Conservation (phyloP, 148 eudicot species). For the Rhododendron henanense region DNA sequence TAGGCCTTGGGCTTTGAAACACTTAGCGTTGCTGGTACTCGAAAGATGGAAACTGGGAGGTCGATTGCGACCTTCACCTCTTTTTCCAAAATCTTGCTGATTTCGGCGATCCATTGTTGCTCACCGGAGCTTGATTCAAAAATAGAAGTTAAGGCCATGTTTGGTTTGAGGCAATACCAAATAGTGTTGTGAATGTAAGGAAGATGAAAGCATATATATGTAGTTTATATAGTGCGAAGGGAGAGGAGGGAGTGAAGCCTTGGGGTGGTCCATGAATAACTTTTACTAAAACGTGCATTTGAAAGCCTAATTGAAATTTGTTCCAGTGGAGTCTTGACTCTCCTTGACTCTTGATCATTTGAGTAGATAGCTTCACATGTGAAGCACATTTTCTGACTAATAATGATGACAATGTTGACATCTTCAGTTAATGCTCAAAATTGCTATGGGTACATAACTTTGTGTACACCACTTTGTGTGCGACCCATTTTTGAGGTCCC, state of each 20-base stretch:
- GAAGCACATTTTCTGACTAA: too few relatives aligned
- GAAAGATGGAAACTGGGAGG: conserved; percentile 19
- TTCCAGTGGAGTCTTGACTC: too few relatives aligned
- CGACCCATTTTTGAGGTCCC: too few relatives aligned
- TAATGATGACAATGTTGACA: too few relatives aligned
- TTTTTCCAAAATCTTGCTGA: conserved; percentile 18
- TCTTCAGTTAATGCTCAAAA: too few relatives aligned
- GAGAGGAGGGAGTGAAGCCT: not conserved
- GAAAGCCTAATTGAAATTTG: too few relatives aligned
- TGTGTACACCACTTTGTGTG: too few relatives aligned
- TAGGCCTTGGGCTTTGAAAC: conserved; percentile 28
- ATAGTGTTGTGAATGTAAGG: not conserved
- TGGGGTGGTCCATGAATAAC: not conserved
- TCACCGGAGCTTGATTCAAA: conserved; percentile 16
- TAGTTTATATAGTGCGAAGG: not conserved
- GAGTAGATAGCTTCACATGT: too few relatives aligned
- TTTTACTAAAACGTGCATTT: too few relatives aligned
- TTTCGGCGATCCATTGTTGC: conserved; percentile 31
- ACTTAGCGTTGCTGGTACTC: conserved; percentile 16
- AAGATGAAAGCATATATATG: not conserved
- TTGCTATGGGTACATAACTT: too few relatives aligned
- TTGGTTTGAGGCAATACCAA: not conserved
- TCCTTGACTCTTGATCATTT: too few relatives aligned
- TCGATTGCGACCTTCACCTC: conserved; percentile 12
- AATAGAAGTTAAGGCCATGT: not conserved